Evolutionary conservation across 2,329 filamentous ascomycete genomes (phyloP), one percentile per base, ranked within the genome.

Genomic region (Exserohilum turcica): DNA sequence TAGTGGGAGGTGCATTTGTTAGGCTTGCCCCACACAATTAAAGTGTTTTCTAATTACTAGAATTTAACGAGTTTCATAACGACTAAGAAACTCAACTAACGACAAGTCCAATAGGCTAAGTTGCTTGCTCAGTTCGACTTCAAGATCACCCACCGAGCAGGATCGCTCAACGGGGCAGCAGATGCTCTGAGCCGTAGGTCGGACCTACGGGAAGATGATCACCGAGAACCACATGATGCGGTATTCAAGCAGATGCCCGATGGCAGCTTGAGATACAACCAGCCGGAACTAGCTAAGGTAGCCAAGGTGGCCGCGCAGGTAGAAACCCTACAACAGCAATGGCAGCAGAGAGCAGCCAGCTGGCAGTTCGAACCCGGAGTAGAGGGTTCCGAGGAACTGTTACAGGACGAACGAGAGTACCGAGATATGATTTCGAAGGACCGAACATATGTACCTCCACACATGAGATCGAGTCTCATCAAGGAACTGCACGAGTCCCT

Each of bases 1-100:
- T 24, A 24, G 21, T 24, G 7, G 21, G 7, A 24, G 7, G 21
- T 24, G 21, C 21, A 24, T 24, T 24, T 24, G 7, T 24, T 24
- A 24, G 21, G 21, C 21, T 24, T 24, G 7, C 21, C 21, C 21
- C 7, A 24, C 21, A 24, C 21, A 24, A 24, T 24, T 24, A 39
- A 39, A 19, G 19, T 27, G n/a, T 57, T 65, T 48, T 47, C 48
- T 28, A 37, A 46, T 66, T 67, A 50, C 33, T 61, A 49, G 19
- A 43, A 40, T 36, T 39, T 56, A 52, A 21, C 24, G 48, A 48
- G 19, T 24, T 48, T 45, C 36, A 54, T 45, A 37, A 44, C 16
- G 24, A 50, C 2, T 46, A 46, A 46, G 32, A 36, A 37, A 28
- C 33, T 46, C 37, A 46, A 46, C 19, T 37, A 31, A 28, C 28